Conservation (phyloP, 306 rosid genomes). For the Arachis stenosperma region DNA sequence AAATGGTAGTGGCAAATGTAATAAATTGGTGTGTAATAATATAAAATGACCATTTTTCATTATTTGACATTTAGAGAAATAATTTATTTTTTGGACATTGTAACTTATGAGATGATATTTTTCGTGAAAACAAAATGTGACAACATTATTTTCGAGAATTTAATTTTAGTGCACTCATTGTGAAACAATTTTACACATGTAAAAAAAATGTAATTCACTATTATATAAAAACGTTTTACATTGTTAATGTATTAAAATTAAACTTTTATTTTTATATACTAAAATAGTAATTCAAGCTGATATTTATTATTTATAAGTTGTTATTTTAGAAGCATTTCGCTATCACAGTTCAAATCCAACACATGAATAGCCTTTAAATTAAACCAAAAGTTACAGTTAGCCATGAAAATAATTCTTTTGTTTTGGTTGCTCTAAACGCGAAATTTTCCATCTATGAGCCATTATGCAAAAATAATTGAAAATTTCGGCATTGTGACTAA, state of each 20-base stretch:
- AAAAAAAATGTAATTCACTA: no score
- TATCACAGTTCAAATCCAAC: background rate
- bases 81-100: background rate
- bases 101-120: no score
- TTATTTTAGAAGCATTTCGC: background rate
- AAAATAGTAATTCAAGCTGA: background rate
- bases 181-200: no score
- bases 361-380: background rate
- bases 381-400: background rate
- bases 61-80: background rate
- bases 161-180: no score
- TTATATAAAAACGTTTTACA: no score
- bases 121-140: no score
- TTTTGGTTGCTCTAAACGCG: background rate
- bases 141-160: no score
- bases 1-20: background rate
- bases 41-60: background rate
- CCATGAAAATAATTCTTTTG: no score
- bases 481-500: background rate
- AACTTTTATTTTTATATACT: no score
- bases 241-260: no score
- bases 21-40: background rate
- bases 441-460: background rate
- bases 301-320: background rate
- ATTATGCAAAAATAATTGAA: no score